Conservation (phyloP, 2,329 filamentous ascomycete genomes). For the Cladophialophora chaetospira region DNA sequence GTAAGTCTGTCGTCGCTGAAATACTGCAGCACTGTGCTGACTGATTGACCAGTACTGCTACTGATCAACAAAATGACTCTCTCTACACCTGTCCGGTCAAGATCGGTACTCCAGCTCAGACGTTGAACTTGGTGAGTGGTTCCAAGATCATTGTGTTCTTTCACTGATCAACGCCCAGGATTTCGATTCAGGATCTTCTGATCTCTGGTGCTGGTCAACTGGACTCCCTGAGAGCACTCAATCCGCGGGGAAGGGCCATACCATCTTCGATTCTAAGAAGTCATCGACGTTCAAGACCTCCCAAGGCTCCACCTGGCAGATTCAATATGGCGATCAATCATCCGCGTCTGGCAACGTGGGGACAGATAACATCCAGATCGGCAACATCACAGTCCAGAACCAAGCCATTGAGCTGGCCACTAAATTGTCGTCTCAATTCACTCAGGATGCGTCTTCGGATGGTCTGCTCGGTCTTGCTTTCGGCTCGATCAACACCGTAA, state of each 20-base stretch:
- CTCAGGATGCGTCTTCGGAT: conserved; percentile 53
- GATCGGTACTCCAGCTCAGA: conserved; percentile 68
- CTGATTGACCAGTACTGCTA: conserved; percentile 57
- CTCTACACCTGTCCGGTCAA: conserved; percentile 65
- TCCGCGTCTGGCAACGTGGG: conserved; percentile 66
- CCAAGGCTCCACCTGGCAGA: conserved; percentile 60
- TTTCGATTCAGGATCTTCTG: conserved; percentile 71
- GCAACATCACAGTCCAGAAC: conserved; percentile 61
- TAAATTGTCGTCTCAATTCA: conserved; percentile 60
- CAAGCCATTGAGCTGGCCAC: conserved; percentile 68
- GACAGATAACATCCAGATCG: conserved; percentile 63
- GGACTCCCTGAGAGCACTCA: conserved; percentile 12
- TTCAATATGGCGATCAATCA: conserved; percentile 69
- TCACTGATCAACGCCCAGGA: conserved; percentile 42
- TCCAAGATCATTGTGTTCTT: not conserved
- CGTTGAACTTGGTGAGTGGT: conserved; percentile 43
- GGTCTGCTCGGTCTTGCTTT: conserved; percentile 63
- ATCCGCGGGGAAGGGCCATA: conserved; percentile 50
- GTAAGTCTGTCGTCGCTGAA: conserved; percentile 9
- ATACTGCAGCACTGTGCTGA: no score
- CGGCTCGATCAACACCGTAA: conserved; percentile 64
- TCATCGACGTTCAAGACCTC: conserved; percentile 61
- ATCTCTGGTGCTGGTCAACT: conserved; percentile 59
- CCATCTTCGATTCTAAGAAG: conserved; percentile 61
- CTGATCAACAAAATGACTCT: conserved; percentile 69